phyloP scores from a whole-genome alignment of 116 monocot species.

The Thalassia testudinum region DNA sequence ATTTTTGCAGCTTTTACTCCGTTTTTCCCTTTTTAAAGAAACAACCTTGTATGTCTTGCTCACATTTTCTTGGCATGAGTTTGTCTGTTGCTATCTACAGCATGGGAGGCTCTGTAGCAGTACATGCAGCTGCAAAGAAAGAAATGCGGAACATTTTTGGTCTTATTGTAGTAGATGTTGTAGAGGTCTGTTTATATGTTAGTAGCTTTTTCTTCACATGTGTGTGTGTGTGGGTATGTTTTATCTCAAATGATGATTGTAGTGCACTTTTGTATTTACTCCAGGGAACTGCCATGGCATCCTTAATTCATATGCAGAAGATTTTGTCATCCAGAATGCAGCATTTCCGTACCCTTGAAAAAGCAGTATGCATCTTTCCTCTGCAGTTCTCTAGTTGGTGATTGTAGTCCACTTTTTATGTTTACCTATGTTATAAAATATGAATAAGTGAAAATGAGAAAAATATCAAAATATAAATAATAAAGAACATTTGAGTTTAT shows the following conservation, averaged over 20 bases:
- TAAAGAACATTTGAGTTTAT: no score
- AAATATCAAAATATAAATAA: no score
- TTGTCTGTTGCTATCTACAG: conserved; percentile 20
- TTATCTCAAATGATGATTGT: background rate
- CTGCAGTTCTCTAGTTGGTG: no score
- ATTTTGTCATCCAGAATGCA: conserved; percentile 79
- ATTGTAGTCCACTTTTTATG: no score
- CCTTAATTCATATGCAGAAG: conserved; percentile 95
- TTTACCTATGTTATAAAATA: no score
- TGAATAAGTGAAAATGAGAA: no score
- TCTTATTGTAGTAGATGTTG: conserved; percentile 91
- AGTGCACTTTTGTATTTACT: background rate
- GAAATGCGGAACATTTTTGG: conserved; percentile 36
- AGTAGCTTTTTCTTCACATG: background rate
- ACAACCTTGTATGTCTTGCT: no score
- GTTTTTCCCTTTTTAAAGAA: no score
- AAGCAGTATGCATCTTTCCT: conserved; percentile 40
- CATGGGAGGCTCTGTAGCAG: conserved; percentile 97
- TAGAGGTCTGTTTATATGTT: conserved; percentile 47
- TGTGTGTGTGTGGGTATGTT: background rate
- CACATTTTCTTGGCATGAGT: no score
- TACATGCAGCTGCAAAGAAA: conserved; percentile 81
- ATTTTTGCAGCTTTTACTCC: no score
- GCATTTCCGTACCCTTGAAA: conserved; percentile 62
- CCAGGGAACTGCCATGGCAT: conserved; percentile 95